Evolutionary conservation across 2,329 filamentous ascomycete genomes (phyloP).

Genomic region (Aphanoascus verrucosus): DNA sequence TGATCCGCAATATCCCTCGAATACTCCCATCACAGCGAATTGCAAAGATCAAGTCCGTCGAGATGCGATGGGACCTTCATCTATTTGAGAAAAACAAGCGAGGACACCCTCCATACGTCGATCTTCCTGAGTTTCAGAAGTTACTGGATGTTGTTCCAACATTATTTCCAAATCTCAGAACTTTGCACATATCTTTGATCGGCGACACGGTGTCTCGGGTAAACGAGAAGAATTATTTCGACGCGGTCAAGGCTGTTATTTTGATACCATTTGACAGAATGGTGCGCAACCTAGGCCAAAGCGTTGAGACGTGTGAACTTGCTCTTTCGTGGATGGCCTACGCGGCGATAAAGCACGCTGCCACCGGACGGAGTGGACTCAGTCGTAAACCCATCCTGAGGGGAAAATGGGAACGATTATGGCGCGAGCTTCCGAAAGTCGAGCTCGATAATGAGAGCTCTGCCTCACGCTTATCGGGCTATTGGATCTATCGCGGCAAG

Average conservation of each 20-base stretch:
- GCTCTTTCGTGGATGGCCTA: background rate
- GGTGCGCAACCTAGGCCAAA: background rate
- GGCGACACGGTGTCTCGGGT: background rate
- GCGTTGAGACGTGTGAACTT: background rate
- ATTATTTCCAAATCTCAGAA: too few relatives aligned
- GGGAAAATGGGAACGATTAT: background rate
- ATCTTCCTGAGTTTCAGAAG: background rate
- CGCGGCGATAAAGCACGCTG: background rate
- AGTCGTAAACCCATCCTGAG: background rate
- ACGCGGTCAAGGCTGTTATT: background rate
- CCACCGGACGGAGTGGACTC: background rate
- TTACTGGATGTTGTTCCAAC: background rate
- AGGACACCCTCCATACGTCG: background rate
- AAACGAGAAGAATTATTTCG: background rate
- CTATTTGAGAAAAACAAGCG: background rate
- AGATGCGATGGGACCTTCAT: background rate
- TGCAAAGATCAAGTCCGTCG: background rate
- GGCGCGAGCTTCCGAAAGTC: background rate
- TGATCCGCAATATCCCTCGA: too few relatives aligned
- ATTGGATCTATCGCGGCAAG: background rate
- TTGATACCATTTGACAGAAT: background rate
- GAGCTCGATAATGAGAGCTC: background rate
- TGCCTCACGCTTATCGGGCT: background rate
- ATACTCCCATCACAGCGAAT: background rate
- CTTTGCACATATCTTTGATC: too few relatives aligned